A percentile compares a stretch with the other conserved stretches of the same genome.
phyloP scores from a whole-genome alignment of 495 filamentous ascomycete genomes.

The Penicillium waksmanii region DNA sequence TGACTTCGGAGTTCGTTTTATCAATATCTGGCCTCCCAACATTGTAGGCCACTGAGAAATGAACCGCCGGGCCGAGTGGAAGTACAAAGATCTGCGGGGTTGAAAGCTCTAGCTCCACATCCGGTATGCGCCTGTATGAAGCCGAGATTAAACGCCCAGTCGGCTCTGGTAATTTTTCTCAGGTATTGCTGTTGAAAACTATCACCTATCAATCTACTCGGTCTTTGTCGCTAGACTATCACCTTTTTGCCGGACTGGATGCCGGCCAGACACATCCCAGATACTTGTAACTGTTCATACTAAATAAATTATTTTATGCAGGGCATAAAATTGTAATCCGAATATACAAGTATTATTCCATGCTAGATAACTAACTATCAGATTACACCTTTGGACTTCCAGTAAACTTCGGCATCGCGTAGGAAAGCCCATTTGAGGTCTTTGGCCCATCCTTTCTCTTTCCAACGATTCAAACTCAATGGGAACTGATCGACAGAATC shows the following conservation, averaged over 20 bases:
- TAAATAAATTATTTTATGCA: not conserved
- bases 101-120: not conserved
- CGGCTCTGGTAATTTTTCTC: not conserved
- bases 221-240: too few species aligned
- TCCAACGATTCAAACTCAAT: conserved; percentile 51
- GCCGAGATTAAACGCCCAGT: not conserved
- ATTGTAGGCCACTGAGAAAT: not conserved
- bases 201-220: too few species aligned
- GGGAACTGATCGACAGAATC: conserved; percentile 56
- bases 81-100: conserved; percentile 2
- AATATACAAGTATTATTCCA: not conserved
- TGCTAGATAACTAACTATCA: not conserved
- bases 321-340: not conserved
- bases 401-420: conserved; percentile 7
- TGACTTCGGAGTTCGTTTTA: not conserved
- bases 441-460: conserved; percentile 48
- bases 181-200: not conserved
- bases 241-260: too few species aligned
- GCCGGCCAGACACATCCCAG: too few species aligned
- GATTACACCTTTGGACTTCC: conserved; percentile 11
- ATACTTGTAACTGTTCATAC: too few species aligned
- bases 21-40: not conserved
- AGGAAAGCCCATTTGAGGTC: conserved; percentile 14
- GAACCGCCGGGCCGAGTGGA: conserved; percentile 1
- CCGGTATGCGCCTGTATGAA: conserved; percentile 8